These are phyloP conservation scores for Ploettnerulaceae sp. DNA, from an alignment of 2,329 filamentous ascomycete species.

Conservation along the genomic window DNA sequence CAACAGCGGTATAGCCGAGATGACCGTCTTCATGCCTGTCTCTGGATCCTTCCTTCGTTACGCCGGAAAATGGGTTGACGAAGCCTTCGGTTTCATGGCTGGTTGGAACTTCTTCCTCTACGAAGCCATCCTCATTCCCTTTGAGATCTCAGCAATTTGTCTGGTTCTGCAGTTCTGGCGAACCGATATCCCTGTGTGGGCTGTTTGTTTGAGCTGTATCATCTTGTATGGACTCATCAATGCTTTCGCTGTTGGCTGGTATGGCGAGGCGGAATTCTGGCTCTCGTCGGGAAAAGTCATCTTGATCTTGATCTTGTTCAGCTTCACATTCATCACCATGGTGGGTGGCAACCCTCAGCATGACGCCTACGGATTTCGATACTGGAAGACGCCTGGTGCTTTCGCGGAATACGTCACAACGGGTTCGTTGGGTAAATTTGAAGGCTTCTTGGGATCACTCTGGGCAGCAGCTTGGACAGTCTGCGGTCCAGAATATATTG, in stretches of 20 bases:
- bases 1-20: constrained; percentile 28
- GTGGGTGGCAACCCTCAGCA: constrained; percentile 55
- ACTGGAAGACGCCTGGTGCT: constrained; percentile 42
- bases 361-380: constrained; percentile 52
- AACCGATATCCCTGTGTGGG: constrained; percentile 7
- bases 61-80: constrained; percentile 8
- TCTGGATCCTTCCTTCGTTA: constrained; percentile 6
- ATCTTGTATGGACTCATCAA: constrained; percentile 6
- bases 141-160: constrained; percentile 7
- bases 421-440: neutral
- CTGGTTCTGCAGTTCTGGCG: constrained; percentile 6
- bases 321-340: constrained; percentile 59
- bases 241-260: constrained; percentile 55
- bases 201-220: constrained; percentile 2
- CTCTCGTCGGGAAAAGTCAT: constrained; percentile 63
- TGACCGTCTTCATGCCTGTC: constrained; percentile 10
- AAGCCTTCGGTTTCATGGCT: constrained; percentile 6
- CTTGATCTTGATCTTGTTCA: constrained; percentile 44
- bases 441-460: neutral
- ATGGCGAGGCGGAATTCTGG: constrained; percentile 70
- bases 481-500: constrained; percentile 61
- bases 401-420: constrained; percentile 30
- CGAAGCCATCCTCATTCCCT: constrained; percentile 30
- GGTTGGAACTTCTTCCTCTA: constrained; percentile 11
- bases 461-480: constrained; percentile 4